A percentile compares a stretch with the other conserved stretches of the same genome.
phyloP scores from a whole-genome alignment of 2,329 filamentous ascomycete genomes.

The Seiridium unicorne region DNA sequence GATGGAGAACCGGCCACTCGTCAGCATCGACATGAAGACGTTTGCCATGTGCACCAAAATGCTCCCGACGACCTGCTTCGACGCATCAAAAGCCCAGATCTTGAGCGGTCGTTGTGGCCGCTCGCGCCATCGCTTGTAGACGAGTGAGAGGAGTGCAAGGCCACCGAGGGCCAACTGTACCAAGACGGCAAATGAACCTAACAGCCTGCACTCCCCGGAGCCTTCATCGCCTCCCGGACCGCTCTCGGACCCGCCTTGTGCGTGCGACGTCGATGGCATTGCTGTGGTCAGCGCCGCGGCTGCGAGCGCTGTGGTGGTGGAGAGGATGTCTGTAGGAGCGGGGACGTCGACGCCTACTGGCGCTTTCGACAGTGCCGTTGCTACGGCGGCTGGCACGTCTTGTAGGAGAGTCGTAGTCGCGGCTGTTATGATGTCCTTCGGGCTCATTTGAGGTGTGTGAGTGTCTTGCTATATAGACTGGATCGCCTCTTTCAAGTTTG shows the following conservation, averaged over 20 bases:
- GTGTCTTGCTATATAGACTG: not conserved
- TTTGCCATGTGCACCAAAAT: slow-evolving; percentile 90
- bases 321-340: slow-evolving; percentile 16
- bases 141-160: slow-evolving; percentile 79
- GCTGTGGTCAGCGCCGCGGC: slow-evolving; percentile 20
- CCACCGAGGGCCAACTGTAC: slow-evolving; percentile 85
- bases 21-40: slow-evolving; percentile 94
- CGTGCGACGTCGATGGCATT: not conserved
- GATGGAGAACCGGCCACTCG: slow-evolving; percentile 77
- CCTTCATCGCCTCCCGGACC: slow-evolving; percentile 30
- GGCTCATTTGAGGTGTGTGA: slow-evolving; percentile 15
- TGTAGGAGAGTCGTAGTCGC: slow-evolving; percentile 11
- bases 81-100: slow-evolving; percentile 97
- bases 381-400: slow-evolving; percentile 15
- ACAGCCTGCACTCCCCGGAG: slow-evolving; percentile 77
- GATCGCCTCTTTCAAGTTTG: not conserved
- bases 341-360: slow-evolving; percentile 19
- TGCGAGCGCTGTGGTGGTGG: slow-evolving; percentile 18
- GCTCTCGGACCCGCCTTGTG: not conserved
- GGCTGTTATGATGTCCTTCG: slow-evolving; percentile 17
- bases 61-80: slow-evolving; percentile 95
- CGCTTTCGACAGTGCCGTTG: slow-evolving; percentile 17
- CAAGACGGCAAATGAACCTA: slow-evolving; percentile 87
- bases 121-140: slow-evolving; percentile 92
- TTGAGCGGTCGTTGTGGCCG: slow-evolving; percentile 87